Evolutionary conservation across 2,329 filamentous ascomycete genomes (phyloP).

Genomic region (Monilinia vaccinii-corymbosi): DNA sequence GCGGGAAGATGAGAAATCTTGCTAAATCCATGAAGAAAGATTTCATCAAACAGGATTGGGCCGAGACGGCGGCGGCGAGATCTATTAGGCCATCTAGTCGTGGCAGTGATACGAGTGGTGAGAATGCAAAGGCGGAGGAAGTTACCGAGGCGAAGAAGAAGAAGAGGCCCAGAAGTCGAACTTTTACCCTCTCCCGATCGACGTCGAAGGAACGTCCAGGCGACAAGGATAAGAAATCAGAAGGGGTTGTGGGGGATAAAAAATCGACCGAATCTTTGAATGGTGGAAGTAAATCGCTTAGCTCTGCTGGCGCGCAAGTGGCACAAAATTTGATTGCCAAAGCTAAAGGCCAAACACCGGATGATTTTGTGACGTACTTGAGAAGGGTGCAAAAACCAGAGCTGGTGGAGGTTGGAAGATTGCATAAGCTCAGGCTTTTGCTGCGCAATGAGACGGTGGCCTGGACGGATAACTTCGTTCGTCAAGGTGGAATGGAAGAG

Average conservation of each 20-base stretch:
- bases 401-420: constrained; percentile 80
- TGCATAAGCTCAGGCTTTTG: constrained; percentile 85
- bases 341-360: constrained; percentile 64
- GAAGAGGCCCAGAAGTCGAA: constrained; percentile 59
- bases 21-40: constrained; percentile 89
- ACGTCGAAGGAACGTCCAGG: constrained; percentile 48
- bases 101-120: constrained; percentile 31
- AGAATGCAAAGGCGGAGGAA: constrained; percentile 31
- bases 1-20: constrained; percentile 88
- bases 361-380: constrained; percentile 81
- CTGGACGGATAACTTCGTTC: constrained; percentile 91
- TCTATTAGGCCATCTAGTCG: constrained; percentile 35
- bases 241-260: constrained; percentile 53
- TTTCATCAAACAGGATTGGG: constrained; percentile 84
- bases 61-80: constrained; percentile 48
- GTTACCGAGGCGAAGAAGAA: constrained; percentile 35
- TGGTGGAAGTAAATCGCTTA: constrained; percentile 47
- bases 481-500: constrained; percentile 84
- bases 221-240: constrained; percentile 62
- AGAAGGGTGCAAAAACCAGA: constrained; percentile 73
- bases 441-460: constrained; percentile 90
- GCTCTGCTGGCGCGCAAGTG: constrained; percentile 45
- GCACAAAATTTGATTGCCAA: constrained; percentile 54
- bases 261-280: constrained; percentile 65
- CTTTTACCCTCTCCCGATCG: constrained; percentile 49